A percentile compares a stretch with the other conserved stretches of the same genome.
phyloP scores from a whole-genome alignment of 2,329 filamentous ascomycete species.

The Fusarium stilboides region DNA sequence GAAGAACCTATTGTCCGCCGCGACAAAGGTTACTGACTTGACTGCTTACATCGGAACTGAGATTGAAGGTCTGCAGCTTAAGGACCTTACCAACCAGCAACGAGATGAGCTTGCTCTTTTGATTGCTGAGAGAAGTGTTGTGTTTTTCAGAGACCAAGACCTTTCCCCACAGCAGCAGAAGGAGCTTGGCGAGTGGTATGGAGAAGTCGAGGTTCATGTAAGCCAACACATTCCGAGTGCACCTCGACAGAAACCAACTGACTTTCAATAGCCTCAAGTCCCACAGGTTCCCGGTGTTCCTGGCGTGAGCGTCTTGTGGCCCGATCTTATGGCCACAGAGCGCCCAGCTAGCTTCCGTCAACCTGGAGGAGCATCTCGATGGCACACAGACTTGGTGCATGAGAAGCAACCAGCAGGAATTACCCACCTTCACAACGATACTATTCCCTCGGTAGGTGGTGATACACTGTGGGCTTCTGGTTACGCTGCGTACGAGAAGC shows the following conservation, averaged over 20 bases:
- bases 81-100: conserved; percentile 71
- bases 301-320: conserved; percentile 79
- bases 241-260: not conserved
- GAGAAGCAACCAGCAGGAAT: conserved; percentile 79
- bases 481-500: conserved; percentile 80
- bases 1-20: conserved; percentile 71
- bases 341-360: conserved; percentile 73
- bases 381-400: conserved; percentile 81
- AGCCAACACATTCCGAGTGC: conserved; percentile 41
- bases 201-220: conserved; percentile 78
- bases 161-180: conserved; percentile 74
- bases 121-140: conserved; percentile 75
- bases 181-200: conserved; percentile 73
- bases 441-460: conserved; percentile 74
- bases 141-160: conserved; percentile 77
- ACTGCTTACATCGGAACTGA: conserved; percentile 76
- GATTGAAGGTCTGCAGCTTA: conserved; percentile 74
- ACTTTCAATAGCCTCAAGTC: conserved; percentile 71
- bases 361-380: conserved; percentile 76
- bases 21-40: conserved; percentile 74
- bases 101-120: conserved; percentile 74
- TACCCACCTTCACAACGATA: conserved; percentile 79
- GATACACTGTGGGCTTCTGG: conserved; percentile 82
- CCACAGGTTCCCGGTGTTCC: conserved; percentile 77
- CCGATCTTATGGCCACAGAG: conserved; percentile 76